A percentile compares a stretch with the other conserved stretches of the same genome.
Conservation (phyloP, 2,329 filamentous ascomycete species). For the Pyrenochaeta sp. region DNA sequence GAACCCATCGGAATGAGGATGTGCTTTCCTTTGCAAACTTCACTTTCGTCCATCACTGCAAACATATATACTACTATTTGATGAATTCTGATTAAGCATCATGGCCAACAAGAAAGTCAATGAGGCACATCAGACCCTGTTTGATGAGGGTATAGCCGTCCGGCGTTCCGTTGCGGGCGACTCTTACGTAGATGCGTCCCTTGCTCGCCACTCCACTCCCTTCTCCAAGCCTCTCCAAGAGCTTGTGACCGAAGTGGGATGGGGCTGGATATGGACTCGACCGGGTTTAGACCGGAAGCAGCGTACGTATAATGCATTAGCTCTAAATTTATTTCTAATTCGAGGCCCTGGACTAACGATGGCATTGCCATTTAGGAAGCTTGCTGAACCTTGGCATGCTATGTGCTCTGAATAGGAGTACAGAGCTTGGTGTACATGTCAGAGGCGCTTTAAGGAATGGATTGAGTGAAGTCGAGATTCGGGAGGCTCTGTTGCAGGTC, state of each 20-base stretch:
- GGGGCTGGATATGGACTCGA: slow-evolving; percentile 68
- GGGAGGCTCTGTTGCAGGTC: slow-evolving; percentile 58
- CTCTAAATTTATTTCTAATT: no score
- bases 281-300: slow-evolving; percentile 53
- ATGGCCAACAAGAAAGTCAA: slow-evolving; percentile 6
- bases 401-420: slow-evolving; percentile 63
- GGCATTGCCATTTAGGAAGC: slow-evolving; percentile 37
- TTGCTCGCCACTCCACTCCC: slow-evolving; percentile 60
- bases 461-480: slow-evolving; percentile 66
- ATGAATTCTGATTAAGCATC: no score
- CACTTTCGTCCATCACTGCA: no score
- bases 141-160: slow-evolving; percentile 20
- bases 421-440: slow-evolving; percentile 66
- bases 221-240: slow-evolving; percentile 67
- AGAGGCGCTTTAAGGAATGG: slow-evolving; percentile 68
- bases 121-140: slow-evolving; percentile 22
- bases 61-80: no score
- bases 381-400: slow-evolving; percentile 70
- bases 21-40: no score
- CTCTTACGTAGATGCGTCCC: slow-evolving; percentile 63
- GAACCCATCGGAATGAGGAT: background rate
- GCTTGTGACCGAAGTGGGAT: slow-evolving; percentile 67
- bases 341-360: no score
- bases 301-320: slow-evolving; percentile 41
- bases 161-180: slow-evolving; percentile 55